phyloP scores from a whole-genome alignment of 345 rosid species.

The Rhodomyrtus tomentosa region DNA sequence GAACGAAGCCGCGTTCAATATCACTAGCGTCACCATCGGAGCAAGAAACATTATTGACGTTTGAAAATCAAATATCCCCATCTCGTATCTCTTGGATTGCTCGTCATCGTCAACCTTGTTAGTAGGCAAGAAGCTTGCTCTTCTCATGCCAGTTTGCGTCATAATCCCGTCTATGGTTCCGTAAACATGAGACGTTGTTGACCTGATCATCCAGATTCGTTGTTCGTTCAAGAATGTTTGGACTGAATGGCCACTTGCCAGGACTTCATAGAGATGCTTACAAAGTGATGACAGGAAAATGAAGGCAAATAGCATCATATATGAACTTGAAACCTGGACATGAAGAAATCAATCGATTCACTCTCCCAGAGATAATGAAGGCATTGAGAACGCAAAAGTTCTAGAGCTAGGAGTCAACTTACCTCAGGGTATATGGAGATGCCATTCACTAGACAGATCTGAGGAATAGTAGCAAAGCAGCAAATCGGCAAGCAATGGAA shows the following conservation, averaged over 20 bases:
- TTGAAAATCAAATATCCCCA: conserved; percentile 25
- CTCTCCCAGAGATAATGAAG: neutral
- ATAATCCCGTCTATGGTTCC: conserved; percentile 17
- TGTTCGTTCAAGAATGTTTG: conserved; percentile 13
- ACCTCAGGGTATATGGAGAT: conserved; percentile 30
- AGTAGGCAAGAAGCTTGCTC: conserved; percentile 29
- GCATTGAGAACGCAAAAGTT: neutral
- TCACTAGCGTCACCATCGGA: conserved; percentile 15
- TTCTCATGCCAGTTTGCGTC: conserved; percentile 9
- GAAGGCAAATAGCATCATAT: conserved; percentile 4
- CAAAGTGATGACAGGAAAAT: conserved; percentile 8
- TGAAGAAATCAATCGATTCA: neutral
- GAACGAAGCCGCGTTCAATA: conserved; percentile 18
- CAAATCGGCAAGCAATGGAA: conserved; percentile 8
- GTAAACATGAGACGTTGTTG: conserved; percentile 9
- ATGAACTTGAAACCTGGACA: conserved; percentile 15
- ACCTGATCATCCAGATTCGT: conserved; percentile 30
- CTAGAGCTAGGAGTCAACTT: neutral
- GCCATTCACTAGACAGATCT: conserved; percentile 23
- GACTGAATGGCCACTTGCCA: conserved; percentile 7
- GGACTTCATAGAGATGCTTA: conserved; percentile 13
- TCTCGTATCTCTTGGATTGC: conserved; percentile 8
- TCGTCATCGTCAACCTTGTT: conserved; percentile 17
- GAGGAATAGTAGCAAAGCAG: conserved; percentile 31
- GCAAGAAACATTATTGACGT: conserved; percentile 17